Evolutionary conservation across 106 monocot species (phyloP).

Genomic region (Allium cepa): DNA sequence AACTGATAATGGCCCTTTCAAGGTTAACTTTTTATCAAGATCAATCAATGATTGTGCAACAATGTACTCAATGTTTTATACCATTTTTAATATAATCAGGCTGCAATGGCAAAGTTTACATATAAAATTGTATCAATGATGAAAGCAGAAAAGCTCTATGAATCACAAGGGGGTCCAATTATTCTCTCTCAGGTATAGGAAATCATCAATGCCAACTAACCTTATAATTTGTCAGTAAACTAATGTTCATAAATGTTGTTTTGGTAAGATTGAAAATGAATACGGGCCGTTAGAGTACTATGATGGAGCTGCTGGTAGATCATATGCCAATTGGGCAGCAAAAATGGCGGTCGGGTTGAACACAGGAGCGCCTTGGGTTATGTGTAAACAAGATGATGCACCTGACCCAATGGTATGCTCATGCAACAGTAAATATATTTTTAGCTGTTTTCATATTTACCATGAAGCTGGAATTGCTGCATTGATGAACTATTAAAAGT

Average conservation of each 20-base stretch:
- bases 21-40: constrained; percentile 30
- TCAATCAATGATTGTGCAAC: too few species aligned
- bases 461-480: too few species aligned
- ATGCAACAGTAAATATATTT: too few species aligned
- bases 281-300: constrained; percentile 68
- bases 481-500: too few species aligned
- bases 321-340: constrained; percentile 70
- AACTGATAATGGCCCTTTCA: constrained; percentile 94
- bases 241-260: background rate
- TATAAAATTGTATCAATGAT: constrained; percentile 82
- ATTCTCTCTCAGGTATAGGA: constrained; percentile 71
- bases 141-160: constrained; percentile 71
- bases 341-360: constrained; percentile 71
- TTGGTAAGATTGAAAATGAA: constrained; percentile 74
- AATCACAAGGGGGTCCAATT: constrained; percentile 88
- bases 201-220: background rate
- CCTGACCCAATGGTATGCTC: constrained; percentile 87
- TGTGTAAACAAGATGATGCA: constrained; percentile 97
- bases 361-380: constrained; percentile 90
- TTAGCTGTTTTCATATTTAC: too few species aligned
- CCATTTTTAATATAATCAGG: constrained; percentile 16
- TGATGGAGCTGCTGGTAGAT: constrained; percentile 39
- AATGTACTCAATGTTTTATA: background rate
- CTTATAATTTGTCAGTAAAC: background rate
- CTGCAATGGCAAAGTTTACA: constrained; percentile 73